phyloP scores from a whole-genome alignment of 1,139 yeast genomes.

The Taphrina sp. region DNA sequence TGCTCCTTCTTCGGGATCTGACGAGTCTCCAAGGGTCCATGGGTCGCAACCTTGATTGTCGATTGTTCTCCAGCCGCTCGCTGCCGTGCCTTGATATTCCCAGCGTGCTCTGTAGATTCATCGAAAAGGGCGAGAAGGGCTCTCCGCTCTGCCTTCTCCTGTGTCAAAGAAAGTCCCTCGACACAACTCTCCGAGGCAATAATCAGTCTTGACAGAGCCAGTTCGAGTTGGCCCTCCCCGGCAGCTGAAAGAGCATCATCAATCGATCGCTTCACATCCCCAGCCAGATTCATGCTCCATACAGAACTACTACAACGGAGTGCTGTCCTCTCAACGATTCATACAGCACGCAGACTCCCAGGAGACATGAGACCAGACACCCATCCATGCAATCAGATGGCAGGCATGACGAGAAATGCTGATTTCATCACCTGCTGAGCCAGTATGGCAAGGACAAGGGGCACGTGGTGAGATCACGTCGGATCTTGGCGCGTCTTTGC shows the following conservation, averaged over 20 bases:
- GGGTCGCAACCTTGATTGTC: neutral
- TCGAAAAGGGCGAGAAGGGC: slow-evolving; percentile 17
- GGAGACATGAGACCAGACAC: too few species aligned
- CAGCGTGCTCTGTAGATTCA: slow-evolving; percentile 33
- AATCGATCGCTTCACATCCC: too few species aligned
- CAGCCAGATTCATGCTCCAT: too few species aligned
- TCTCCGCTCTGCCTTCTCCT: slow-evolving; percentile 13
- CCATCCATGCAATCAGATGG: too few species aligned
- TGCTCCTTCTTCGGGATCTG: slow-evolving; percentile 31
- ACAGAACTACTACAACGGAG: too few species aligned
- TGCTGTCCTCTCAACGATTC: too few species aligned
- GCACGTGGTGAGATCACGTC: too few species aligned
- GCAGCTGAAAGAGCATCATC: slow-evolving; percentile 14
- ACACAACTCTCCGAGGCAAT: slow-evolving; percentile 22
- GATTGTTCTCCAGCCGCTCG: neutral
- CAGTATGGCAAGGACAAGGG: too few species aligned
- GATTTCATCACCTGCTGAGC: too few species aligned
- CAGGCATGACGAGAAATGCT: too few species aligned
- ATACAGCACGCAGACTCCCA: too few species aligned
- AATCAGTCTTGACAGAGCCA: slow-evolving; percentile 18
- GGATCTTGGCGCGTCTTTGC: too few species aligned
- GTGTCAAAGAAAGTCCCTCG: slow-evolving; percentile 27
- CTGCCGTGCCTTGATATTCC: slow-evolving; percentile 29
- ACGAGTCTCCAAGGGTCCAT: slow-evolving; percentile 1
- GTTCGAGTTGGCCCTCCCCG: slow-evolving; percentile 18